Conservation (phyloP, 345 rosid genomes). For the Boechera divaricarpa region DNA sequence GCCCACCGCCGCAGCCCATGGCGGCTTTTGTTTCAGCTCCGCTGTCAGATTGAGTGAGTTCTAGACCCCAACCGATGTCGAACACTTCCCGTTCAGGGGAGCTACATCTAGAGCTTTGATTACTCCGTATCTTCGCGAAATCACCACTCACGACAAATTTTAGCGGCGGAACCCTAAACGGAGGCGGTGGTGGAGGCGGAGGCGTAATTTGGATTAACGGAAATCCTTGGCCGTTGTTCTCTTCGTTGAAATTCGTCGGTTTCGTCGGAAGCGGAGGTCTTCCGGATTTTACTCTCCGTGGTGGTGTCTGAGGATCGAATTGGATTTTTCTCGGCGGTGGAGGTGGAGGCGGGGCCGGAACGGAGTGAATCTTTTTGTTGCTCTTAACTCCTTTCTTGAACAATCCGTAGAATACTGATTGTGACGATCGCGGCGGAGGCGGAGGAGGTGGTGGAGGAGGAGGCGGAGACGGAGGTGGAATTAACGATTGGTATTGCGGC, state of each 20-base stretch:
- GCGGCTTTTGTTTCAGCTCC: conserved; percentile 28
- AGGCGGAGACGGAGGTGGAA: conserved; percentile 58
- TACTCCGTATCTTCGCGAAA: conserved; percentile 61
- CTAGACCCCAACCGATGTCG: conserved; percentile 45
- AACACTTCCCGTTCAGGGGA: conserved; percentile 63
- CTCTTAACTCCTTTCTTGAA: conserved; percentile 67
- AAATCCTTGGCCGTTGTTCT: conserved; percentile 51
- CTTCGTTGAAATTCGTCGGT: conserved; percentile 42
- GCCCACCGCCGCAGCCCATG: conserved; percentile 25
- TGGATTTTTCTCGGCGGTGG: conserved; percentile 52
- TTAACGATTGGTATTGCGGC: conserved; percentile 31
- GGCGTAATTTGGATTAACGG: conserved; percentile 61
- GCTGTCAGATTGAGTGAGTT: conserved; percentile 46
- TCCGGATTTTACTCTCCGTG: conserved; percentile 46
- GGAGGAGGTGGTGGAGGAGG: conserved; percentile 78
- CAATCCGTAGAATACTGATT: conserved; percentile 64
- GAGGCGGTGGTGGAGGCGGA: conserved; percentile 77
- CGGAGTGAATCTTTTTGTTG: conserved; percentile 64
- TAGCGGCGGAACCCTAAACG: conserved; percentile 55
- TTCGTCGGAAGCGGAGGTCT: conserved; percentile 74
- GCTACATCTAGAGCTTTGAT: conserved; percentile 64
- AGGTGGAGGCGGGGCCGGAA: conserved; percentile 56
- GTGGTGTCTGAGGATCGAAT: conserved; percentile 48
- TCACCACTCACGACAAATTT: conserved; percentile 57
- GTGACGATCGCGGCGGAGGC: conserved; percentile 65